Evolutionary conservation across 1,139 yeast species (phyloP), one percentile per base, ranked within the genome.

Genomic region (Nematodospora anomalae): DNA sequence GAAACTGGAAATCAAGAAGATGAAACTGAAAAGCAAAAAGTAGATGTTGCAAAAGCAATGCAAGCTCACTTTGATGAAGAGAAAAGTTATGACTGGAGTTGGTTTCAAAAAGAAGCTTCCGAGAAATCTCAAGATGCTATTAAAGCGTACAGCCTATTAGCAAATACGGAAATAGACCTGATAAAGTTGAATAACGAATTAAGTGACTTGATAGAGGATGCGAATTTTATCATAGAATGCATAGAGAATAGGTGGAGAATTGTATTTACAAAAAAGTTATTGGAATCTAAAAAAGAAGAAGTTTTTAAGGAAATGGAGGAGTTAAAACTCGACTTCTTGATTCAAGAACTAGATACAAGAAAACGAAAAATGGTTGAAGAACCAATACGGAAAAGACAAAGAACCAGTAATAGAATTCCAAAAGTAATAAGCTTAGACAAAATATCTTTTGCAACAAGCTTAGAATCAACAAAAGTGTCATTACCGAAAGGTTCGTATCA

Each of bases 401-500:
- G 33, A 35, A 15, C 30, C 12, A 28, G 25, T 12, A 32, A 14
- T 5, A 51, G 79, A 35, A 53, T 54, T 25, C 94, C 92, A 0
- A 64, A 66, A 36, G 60, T 76, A 22, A 71, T 88, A 2, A 89
- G 87, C 51, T 62, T 90, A 9, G 80, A 77, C 15, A 69, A 78
- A 9, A 60, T 85, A 9, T 70, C 70, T 0, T 84, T 88, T 50
- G 71, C 84, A 1, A 86, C 79, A 48, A 61, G 83, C 7, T 74
- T 84, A 77, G 74, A 90, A 1, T 71, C 74, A 2, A 63, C 82
- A 2, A 83, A 81, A 45, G 79, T 92, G 12, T 73, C 73, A 37
- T 71, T 92, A 11, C 97, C 98, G 0, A 75, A 76, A 41, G 96
- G 95, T 1, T 83, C 97, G 0, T 85, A 77, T 53, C 90, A 85